A percentile compares a stretch with the other conserved stretches of the same genome.
Evolutionary conservation across 352 stramenopile genomes (phyloP).

Genomic region (Phytopythium ostracodes): DNA sequence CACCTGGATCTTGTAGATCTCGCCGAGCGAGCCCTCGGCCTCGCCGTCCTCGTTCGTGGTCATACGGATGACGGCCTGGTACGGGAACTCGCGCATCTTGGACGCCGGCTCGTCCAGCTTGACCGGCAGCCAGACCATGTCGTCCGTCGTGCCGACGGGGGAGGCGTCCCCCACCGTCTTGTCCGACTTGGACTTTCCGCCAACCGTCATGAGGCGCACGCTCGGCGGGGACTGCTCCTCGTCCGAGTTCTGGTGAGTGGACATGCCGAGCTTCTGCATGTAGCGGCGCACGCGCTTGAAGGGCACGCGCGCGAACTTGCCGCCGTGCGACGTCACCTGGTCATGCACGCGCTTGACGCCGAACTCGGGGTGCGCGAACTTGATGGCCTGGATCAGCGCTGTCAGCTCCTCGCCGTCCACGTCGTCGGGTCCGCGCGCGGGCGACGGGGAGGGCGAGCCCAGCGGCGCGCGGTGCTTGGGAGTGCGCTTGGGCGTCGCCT

Average conservation of each 20-base stretch:
- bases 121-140: conserved; percentile 73
- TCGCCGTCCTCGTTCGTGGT: conserved; percentile 67
- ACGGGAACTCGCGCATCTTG: conserved; percentile 73
- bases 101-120: conserved; percentile 80
- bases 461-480: conserved; percentile 8
- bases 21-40: conserved; percentile 61
- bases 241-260: conserved; percentile 15
- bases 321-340: conserved; percentile 69
- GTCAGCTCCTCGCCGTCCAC: conserved; percentile 78
- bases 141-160: conserved; percentile 15
- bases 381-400: conserved; percentile 84
- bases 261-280: conserved; percentile 78
- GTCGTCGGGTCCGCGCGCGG: conserved; percentile 23
- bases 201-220: conserved; percentile 83
- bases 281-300: conserved; percentile 84
- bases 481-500: conserved; percentile 7
- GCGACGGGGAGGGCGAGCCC: conserved; percentile 23
- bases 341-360: conserved; percentile 82
- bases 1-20: conserved; percentile 91
- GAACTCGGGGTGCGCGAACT: conserved; percentile 81
- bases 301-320: conserved; percentile 70
- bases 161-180: conserved; percentile 11
- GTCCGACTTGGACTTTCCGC: conserved; percentile 69
- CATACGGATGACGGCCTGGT: conserved; percentile 86
- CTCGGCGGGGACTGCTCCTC: conserved; percentile 28